Evolutionary conservation across 306 rosid species (phyloP).

Genomic region (Trichosanthes truncata): DNA sequence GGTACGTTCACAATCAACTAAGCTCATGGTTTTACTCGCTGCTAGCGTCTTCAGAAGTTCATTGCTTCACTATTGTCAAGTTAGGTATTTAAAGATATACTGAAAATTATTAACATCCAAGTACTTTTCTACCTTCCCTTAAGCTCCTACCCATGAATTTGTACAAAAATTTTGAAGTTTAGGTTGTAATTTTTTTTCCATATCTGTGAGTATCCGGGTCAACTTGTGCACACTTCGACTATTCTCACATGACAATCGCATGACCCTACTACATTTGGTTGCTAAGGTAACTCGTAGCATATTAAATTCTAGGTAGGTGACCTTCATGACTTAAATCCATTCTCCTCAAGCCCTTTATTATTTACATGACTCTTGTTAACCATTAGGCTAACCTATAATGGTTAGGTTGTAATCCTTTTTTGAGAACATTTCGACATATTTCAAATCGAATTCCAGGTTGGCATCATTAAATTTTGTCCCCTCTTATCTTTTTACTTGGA

Average conservation of each 20-base stretch:
- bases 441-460: not conserved
- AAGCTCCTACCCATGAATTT: not conserved
- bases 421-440: not conserved
- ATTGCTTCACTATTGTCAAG: not conserved
- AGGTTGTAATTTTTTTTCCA: not conserved
- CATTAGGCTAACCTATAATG: not conserved
- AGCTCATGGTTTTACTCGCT: not conserved
- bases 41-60: not conserved
- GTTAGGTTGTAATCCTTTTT: not conserved
- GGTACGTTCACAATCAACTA: conserved; percentile 4
- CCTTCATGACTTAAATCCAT: too few species aligned
- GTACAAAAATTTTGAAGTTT: not conserved
- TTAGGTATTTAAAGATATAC: not conserved
- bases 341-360: not conserved
- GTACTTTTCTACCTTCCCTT: not conserved
- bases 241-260: too few species aligned
- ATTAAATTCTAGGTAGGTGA: not conserved
- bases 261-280: too few species aligned
- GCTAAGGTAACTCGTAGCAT: too few species aligned
- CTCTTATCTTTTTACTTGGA: not conserved
- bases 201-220: too few species aligned
- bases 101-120: not conserved
- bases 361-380: not conserved
- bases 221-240: too few species aligned
- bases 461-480: not conserved